Conservation (phyloP, 1,139 yeast genomes). For the Blastobotrys illinoisensis region DNA sequence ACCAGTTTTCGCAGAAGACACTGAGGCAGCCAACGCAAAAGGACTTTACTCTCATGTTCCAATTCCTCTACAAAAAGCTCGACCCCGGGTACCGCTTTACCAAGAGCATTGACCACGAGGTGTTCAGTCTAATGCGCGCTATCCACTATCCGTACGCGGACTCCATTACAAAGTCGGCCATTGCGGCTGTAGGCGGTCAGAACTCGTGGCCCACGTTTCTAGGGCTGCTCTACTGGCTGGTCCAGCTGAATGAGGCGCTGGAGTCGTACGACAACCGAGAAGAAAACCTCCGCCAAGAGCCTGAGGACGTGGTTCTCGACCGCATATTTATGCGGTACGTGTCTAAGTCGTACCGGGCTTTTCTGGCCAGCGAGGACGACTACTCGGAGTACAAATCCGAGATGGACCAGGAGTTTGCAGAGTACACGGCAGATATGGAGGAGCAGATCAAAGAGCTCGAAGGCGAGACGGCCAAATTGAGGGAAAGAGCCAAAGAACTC, state of each 20-base stretch:
- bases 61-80: conserved; percentile 66
- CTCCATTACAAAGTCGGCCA: conserved; percentile 72
- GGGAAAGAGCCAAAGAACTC: conserved; percentile 31
- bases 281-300: conserved; percentile 33
- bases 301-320: conserved; percentile 42
- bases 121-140: conserved; percentile 57
- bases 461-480: conserved; percentile 35
- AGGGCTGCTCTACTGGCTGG: conserved; percentile 78
- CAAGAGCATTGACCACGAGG: conserved; percentile 69
- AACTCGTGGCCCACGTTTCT: conserved; percentile 74
- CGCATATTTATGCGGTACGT: conserved; percentile 62
- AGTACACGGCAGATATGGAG: conserved; percentile 38
- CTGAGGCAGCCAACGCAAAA: conserved; percentile 80
- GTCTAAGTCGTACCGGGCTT: conserved; percentile 60
- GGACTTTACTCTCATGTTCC: conserved; percentile 73
- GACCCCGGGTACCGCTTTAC: conserved; percentile 77
- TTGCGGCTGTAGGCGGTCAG: conserved; percentile 88
- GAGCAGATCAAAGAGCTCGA: conserved; percentile 43
- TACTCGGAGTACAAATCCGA: conserved; percentile 50
- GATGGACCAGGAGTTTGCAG: conserved; percentile 50
- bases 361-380: conserved; percentile 53
- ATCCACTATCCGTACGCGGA: conserved; percentile 79
- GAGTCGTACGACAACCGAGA: conserved; percentile 40
- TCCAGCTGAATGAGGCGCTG: conserved; percentile 49
- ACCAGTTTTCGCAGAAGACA: conserved; percentile 59